These are phyloP conservation scores for Podila verticillata DNA, from an alignment of 192 early-diverging fungal species.

Conservation along the genomic window DNA sequence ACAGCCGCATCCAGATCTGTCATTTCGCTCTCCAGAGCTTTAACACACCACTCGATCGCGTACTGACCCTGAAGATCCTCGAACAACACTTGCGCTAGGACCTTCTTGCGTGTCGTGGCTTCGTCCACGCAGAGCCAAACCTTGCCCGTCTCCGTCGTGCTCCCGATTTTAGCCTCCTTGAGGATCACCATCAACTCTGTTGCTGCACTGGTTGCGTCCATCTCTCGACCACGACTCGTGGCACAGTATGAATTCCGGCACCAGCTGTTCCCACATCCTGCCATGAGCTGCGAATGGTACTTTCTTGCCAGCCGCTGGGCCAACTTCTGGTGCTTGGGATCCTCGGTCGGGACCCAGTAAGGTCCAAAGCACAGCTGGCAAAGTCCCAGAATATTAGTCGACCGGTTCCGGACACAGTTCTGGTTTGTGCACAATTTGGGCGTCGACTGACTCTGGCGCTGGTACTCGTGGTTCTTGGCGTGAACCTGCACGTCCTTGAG, in stretches of 20 bases:
- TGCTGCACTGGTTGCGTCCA: constrained; percentile 75
- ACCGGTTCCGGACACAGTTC: constrained; percentile 69
- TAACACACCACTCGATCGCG: constrained; percentile 73
- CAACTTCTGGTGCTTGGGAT: constrained; percentile 80
- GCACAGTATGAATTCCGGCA: constrained; percentile 67
- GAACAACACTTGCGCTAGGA: constrained; percentile 54
- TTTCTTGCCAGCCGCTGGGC: constrained; percentile 72
- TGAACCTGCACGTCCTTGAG: constrained; percentile 86
- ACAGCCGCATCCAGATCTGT: constrained; percentile 62
- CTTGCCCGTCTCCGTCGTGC: constrained; percentile 24
- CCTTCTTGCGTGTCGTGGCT: constrained; percentile 55
- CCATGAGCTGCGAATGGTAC: constrained; percentile 81
- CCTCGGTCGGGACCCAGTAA: constrained; percentile 80
- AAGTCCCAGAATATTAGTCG: constrained; percentile 67
- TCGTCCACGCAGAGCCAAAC: constrained; percentile 75
- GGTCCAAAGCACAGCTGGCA: constrained; percentile 86
- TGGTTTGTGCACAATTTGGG: constrained; percentile 76
- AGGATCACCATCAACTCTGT: constrained; percentile 60
- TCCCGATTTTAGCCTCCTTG: constrained; percentile 43
- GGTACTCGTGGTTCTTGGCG: constrained; percentile 73
- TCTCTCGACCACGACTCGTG: constrained; percentile 20
- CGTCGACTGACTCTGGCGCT: constrained; percentile 63
- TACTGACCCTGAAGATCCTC: constrained; percentile 38
- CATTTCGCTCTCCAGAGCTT: constrained; percentile 65
- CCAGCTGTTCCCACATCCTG: constrained; percentile 74